phyloP scores from a whole-genome alignment of 2,329 filamentous ascomycete genomes.

The Karstenula rhodostoma region DNA sequence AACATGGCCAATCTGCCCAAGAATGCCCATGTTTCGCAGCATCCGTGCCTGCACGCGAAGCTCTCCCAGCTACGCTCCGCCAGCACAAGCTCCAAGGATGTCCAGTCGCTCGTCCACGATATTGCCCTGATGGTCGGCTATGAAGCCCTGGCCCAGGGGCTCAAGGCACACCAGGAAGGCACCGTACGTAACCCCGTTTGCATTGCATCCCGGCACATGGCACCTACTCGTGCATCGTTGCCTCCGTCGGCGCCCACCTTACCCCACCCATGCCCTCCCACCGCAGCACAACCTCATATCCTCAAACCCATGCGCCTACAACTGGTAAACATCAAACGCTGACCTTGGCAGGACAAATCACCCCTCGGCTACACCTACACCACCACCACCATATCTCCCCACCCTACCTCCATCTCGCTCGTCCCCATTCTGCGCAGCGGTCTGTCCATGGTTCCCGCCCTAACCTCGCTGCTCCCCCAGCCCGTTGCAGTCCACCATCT shows the following conservation, averaged over 20 bases:
- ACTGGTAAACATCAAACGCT: background rate
- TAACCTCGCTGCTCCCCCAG: slow-evolving; percentile 81
- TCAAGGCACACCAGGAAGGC: slow-evolving; percentile 66
- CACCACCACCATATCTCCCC: slow-evolving; percentile 68
- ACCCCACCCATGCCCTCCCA: slow-evolving; percentile 4
- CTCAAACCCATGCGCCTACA: slow-evolving; percentile 14
- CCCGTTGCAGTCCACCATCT: slow-evolving; percentile 90
- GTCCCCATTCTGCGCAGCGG: slow-evolving; percentile 94
- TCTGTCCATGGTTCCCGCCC: slow-evolving; percentile 86
- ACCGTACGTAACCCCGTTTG: slow-evolving; percentile 63
- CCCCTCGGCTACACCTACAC: slow-evolving; percentile 81
- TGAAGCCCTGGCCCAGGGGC: slow-evolving; percentile 75
- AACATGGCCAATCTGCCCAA: slow-evolving; percentile 54
- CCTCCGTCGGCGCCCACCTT: slow-evolving; percentile 5
- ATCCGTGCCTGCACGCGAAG: slow-evolving; percentile 88
- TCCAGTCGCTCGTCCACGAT: slow-evolving; percentile 83
- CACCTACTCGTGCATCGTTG: slow-evolving; percentile 1
- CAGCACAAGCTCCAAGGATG: slow-evolving; percentile 74
- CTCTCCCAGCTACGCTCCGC: slow-evolving; percentile 86
- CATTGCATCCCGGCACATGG: background rate
- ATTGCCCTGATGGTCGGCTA: slow-evolving; percentile 83
- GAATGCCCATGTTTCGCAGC: slow-evolving; percentile 78
- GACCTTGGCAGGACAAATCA: slow-evolving; percentile 69
- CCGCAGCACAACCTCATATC: background rate
- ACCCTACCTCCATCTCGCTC: slow-evolving; percentile 75